Conservation (phyloP, 2,329 filamentous ascomycete species). For the Aspergillus floridensis region DNA sequence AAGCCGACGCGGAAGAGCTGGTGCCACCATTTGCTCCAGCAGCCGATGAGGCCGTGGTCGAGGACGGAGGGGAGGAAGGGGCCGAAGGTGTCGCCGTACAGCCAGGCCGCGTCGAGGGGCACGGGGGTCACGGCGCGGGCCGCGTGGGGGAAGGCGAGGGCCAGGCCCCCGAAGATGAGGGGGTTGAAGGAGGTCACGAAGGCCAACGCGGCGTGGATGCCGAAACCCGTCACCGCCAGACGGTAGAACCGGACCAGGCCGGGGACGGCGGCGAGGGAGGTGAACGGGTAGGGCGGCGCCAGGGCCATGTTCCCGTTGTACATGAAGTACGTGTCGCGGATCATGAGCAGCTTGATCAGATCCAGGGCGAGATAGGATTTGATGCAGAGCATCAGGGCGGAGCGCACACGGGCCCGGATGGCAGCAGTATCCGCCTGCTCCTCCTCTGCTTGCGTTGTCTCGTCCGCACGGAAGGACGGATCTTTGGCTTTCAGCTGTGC, state of each 20-base stretch:
- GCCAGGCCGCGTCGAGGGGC: conserved; percentile 58
- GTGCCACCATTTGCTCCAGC: conserved; percentile 89
- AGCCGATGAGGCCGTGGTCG: conserved; percentile 71
- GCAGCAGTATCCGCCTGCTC: too few species aligned
- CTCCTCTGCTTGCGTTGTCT: background rate
- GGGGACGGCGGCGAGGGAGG: conserved; percentile 34
- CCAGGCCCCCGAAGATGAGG: conserved; percentile 56
- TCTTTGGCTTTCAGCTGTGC: conserved; percentile 19
- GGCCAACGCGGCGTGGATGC: conserved; percentile 60
- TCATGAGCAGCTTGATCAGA: conserved; percentile 64
- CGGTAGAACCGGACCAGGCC: conserved; percentile 56
- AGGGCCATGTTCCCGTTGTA: conserved; percentile 50
- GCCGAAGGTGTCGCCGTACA: conserved; percentile 61
- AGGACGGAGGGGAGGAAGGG: conserved; percentile 38
- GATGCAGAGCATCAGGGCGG: conserved; percentile 49
- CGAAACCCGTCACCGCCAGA: conserved; percentile 54
- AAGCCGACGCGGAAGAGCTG: conserved; percentile 73
- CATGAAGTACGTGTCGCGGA: conserved; percentile 76
- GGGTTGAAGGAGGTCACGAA: conserved; percentile 61
- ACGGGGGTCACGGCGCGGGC: conserved; percentile 61
- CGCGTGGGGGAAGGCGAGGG: conserved; percentile 49
- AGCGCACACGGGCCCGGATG: conserved; percentile 44
- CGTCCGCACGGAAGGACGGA: background rate
- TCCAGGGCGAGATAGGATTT: conserved; percentile 68
- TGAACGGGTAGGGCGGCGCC: conserved; percentile 46